Evolutionary conservation across 192 early-diverging fungal species (phyloP), one percentile per base, ranked within the genome.

Genomic region (Coemansia furcata): DNA sequence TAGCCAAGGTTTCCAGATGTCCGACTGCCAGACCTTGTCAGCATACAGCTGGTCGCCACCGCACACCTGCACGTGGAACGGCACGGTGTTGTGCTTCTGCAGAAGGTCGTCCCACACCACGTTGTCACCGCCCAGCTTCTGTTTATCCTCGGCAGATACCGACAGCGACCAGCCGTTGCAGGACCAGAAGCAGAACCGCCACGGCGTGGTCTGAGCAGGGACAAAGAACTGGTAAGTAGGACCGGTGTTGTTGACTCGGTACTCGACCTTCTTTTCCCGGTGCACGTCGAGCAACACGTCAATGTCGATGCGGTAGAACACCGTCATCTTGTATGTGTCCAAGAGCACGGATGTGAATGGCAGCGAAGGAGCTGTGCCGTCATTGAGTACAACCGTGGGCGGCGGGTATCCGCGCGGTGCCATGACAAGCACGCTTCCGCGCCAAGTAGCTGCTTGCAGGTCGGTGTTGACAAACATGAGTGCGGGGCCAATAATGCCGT

Each of bases 11-110:
- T 72, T 80, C 86, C 89, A 86, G 54, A 86, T 78, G 0, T 74
- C 68, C 15, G 87, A 74, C 5, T 85, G 55, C 77, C 87, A 84
- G 49, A 92, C 58, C 30, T 67, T 60, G 72, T 91, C 90, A 26
- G 85, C 72, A 55, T 92, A 92, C 15, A 92, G 76, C 68, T 92
- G 90, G 74, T 92, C 90, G 54, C 90, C 90, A 23, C 90, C 90
- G 42, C 90, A 89, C 49, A 92, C 79, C 77, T 90, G 84, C 21
- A 89, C 86, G 62, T 92, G 89, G 70, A 89, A 88, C 11, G 89
- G 89, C 32, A 82, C 71, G 23, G 69, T 68, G 2, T 71, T 73
- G 65, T 90, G 89, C 70, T 88, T 85, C 26, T 77, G 80, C 67
- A 89, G 59, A 14, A 85, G 74, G 76, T 92, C 90, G 63, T 88